Conservation (phyloP, 1,284 basidiomycete species). For the Coniophora puteana region DNA sequence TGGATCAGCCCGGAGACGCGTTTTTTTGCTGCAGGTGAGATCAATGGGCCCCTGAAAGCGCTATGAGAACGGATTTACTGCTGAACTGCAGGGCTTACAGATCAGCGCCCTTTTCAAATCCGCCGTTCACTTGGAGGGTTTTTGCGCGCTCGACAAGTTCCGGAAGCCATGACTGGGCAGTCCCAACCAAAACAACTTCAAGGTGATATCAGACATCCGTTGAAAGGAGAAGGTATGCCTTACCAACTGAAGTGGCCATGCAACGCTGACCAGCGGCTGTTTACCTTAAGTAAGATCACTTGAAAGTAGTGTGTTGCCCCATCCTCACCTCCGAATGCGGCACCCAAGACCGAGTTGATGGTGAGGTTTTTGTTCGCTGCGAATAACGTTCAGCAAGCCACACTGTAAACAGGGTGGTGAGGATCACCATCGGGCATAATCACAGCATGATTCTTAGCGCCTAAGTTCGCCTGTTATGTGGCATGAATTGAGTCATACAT, state of each 20-base stretch:
- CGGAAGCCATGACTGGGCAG: conserved; percentile 79
- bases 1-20: conserved; percentile 78
- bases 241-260: conserved; percentile 91
- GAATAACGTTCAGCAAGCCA: conserved; percentile 5
- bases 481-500: no score
- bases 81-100: no score
- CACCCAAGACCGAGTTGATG: conserved; percentile 91
- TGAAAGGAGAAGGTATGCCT: conserved; percentile 25
- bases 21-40: conserved; percentile 83
- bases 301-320: conserved; percentile 5
- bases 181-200: conserved; percentile 79
- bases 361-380: conserved; percentile 92
- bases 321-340: conserved; percentile 85
- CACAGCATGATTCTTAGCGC: conserved; percentile 96
- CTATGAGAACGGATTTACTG: not conserved
- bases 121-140: conserved; percentile 82
- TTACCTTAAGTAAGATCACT: conserved; percentile 41
- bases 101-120: conserved; percentile 87
- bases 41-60: conserved; percentile 79
- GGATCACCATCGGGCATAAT: conserved; percentile 87
- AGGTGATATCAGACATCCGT: conserved; percentile 8
- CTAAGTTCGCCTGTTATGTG: conserved; percentile 73
- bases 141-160: conserved; percentile 85
- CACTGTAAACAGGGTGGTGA: not conserved
- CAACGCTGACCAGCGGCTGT: conserved; percentile 94